Evolutionary conservation across 208 protist species (phyloP).

Genomic region (Leishmania turanica): DNA sequence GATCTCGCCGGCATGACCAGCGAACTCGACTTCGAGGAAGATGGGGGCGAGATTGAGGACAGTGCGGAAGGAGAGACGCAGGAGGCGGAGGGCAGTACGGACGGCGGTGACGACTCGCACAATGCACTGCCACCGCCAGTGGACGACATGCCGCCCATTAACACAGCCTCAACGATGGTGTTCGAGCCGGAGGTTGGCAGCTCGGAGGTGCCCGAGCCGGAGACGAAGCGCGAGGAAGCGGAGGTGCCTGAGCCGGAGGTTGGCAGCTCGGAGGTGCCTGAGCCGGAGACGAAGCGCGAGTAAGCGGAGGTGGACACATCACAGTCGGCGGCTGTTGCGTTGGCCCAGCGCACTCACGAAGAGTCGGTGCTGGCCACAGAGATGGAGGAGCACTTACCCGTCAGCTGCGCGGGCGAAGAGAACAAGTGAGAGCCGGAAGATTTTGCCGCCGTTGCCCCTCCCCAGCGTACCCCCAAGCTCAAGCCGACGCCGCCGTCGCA

Average conservation of each 20-base stretch:
- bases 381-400: not conserved
- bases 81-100: not conserved
- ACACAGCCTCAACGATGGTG: not conserved
- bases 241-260: not conserved
- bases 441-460: not conserved
- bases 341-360: not conserved
- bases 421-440: not conserved
- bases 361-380: not conserved
- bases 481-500: not conserved
- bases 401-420: constrained; percentile 8
- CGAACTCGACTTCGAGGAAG: not conserved
- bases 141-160: not conserved
- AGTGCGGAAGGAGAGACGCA: not conserved
- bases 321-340: not conserved
- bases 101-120: not conserved
- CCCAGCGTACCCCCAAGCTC: constrained; percentile 8
- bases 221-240: not conserved
- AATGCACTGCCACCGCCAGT: not conserved
- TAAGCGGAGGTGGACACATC: not conserved
- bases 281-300: not conserved
- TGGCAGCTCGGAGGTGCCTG: not conserved
- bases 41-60: not conserved
- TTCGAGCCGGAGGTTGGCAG: not conserved
- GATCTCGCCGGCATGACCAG: not conserved
- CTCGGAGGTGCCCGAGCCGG: not conserved